Base-by-base conservation (phyloP, 2,329 filamentous ascomycete species). In the Pseudocercospora fuligena region DNA sequence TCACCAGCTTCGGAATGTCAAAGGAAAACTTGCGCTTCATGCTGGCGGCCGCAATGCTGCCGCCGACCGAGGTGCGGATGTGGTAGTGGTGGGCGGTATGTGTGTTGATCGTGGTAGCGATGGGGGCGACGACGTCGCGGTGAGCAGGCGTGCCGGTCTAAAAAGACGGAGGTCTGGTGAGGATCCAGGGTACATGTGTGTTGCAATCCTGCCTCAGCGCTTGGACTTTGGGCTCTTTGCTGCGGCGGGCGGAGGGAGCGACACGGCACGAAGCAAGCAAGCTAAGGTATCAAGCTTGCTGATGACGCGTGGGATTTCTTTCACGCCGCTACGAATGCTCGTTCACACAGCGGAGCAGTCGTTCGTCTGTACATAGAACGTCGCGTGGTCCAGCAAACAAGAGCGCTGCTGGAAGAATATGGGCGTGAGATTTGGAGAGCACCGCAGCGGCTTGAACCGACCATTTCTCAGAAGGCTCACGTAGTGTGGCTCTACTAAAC, bases 1-100 rank as follows among this genome's bases (percentile, higher is more conserved):
- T 64, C 73, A 82, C 80, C 58, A 81, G 75, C 59, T 79, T 79
- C 64, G 79, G 78, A 63, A 66, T 66, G 65, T 79, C 79, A 73
- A 82, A 80, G 62, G 80, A 79, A 68, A 83, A 82, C 71, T 82
- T 82, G 59, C 79, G 77, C 73, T 79, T 79, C 79, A 80, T 81
- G 61, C 49, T 64, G 65, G 65, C 62, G 33, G 65, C 57, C 61
- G 59, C 31, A 33, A 31, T 29, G 54, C 29, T 25, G 16, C 14
- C 51, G 51, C 25, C 51, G 51, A 54, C 23, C 51, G 25, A 54
- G 9, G 16, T 27, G 51, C 21, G 25, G 14, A 16, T 40, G 36
- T 25, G 21, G 51, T 21, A 8, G 25, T 29, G 51, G 51, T 25
- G 47, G 47, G 1, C 2, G 51, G 51, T 54, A 54, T 54, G 47